Percentiles rank a stretch among this genome's conserved stretches.
Conservation (phyloP, 352 stramenopile species). For the Phytophthora lateralis region DNA sequence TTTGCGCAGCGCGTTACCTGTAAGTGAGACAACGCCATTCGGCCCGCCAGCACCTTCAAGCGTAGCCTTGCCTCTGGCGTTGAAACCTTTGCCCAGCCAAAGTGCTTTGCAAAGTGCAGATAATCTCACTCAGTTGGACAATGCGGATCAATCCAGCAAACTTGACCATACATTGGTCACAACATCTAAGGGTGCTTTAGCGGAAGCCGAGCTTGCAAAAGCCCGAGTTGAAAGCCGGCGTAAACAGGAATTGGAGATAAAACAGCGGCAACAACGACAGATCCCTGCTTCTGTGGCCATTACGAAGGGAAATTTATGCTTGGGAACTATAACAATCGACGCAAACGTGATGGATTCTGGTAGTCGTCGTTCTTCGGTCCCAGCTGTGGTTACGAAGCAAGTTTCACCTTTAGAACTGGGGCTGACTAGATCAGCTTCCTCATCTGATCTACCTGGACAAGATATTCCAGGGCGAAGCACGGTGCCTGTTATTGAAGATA, state of each 20-base stretch:
- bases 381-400: not conserved
- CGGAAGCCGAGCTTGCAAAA: slow-evolving; percentile 75
- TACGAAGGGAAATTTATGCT: not conserved
- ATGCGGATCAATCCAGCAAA: slow-evolving; percentile 16
- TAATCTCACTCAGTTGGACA: not conserved
- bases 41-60: not conserved
- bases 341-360: not conserved
- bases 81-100: slow-evolving; percentile 9
- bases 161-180: slow-evolving; percentile 46
- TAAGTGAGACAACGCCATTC: slow-evolving; percentile 2
- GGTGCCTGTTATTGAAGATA: not conserved
- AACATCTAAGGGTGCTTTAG: slow-evolving; percentile 61
- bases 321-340: not conserved
- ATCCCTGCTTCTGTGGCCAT: not conserved
- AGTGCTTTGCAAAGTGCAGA: not conserved
- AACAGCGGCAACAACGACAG: slow-evolving; percentile 33
- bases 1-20: slow-evolving; percentile 5
- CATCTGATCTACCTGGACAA: slow-evolving; percentile 28
- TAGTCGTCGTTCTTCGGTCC: slow-evolving; percentile 7
- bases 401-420: not conserved
- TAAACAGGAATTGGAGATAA: slow-evolving; percentile 58
- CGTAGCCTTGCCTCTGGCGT: not conserved
- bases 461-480: not conserved
- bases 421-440: slow-evolving; percentile 37
- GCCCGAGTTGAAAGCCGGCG: slow-evolving; percentile 64